phyloP scores from a whole-genome alignment of 768 basidiomycete species.

The Strobilomyces echinocephalus region DNA sequence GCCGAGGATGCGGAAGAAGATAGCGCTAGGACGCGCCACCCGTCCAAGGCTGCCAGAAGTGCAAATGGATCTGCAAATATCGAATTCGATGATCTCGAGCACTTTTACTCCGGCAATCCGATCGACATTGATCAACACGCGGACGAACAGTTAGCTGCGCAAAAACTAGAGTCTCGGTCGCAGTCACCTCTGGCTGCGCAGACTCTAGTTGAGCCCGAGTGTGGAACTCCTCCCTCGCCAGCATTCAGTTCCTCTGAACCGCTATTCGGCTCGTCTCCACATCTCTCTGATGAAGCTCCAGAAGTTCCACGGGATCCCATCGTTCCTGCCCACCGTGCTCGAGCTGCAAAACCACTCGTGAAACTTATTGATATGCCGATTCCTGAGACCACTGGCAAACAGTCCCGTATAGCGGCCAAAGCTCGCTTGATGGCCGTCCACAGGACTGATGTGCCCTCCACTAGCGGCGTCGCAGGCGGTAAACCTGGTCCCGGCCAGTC shows the following conservation, averaged over 20 bases:
- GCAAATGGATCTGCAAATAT: slow-evolving; percentile 6
- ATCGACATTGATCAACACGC: slow-evolving; percentile 29
- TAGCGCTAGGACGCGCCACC: slow-evolving; percentile 1
- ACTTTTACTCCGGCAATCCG: slow-evolving; percentile 26
- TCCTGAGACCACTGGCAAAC: slow-evolving; percentile 22
- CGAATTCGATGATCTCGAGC: slow-evolving; percentile 28
- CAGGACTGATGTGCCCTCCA: slow-evolving; percentile 1
- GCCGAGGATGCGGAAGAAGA: slow-evolving; percentile 18
- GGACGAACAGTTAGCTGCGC: slow-evolving; percentile 12
- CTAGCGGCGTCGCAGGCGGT: slow-evolving; percentile 6
- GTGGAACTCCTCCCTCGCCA: slow-evolving; percentile 12
- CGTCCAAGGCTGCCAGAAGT: slow-evolving; percentile 1
- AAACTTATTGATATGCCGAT: slow-evolving; percentile 42
- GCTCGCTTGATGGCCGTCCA: slow-evolving; percentile 36
- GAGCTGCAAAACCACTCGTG: slow-evolving; percentile 50
- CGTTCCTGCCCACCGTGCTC: slow-evolving; percentile 40
- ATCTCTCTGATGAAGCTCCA: slow-evolving; percentile 1
- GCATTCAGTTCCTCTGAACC: slow-evolving; percentile 16
- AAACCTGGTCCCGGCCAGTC: slow-evolving; percentile 52
- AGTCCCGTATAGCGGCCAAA: slow-evolving; percentile 47
- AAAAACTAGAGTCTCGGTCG: neutral
- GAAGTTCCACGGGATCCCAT: slow-evolving; percentile 4
- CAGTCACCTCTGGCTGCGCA: neutral
- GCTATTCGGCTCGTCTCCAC: slow-evolving; percentile 28
- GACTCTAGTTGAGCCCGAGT: neutral